These are phyloP conservation scores for Umbellularia californica DNA, from an alignment of 164 flowering plant species.

Conservation along the genomic window DNA sequence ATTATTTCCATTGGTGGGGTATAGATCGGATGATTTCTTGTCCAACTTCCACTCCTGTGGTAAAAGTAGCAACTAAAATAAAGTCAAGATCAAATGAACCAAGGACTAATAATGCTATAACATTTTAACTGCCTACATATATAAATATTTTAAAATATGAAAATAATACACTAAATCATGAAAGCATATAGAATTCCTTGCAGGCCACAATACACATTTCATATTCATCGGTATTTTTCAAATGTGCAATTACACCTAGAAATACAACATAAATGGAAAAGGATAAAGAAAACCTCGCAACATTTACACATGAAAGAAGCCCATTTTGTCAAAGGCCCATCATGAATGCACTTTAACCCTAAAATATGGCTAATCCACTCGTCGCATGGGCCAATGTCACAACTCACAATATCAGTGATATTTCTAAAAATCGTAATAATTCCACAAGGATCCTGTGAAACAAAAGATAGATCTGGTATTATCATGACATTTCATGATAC, in stretches of 20 bases:
- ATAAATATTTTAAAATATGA: background rate
- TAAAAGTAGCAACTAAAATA: background rate
- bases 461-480: too few species aligned
- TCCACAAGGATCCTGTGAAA: too few species aligned
- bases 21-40: slow-evolving; percentile 79
- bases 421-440: too few species aligned
- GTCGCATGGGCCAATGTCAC: too few species aligned
- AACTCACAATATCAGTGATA: too few species aligned
- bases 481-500: too few species aligned
- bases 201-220: background rate
- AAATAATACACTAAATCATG: background rate
- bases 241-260: background rate
- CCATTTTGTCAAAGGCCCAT: too few species aligned
- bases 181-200: background rate
- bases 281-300: background rate
- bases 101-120: background rate
- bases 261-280: background rate
- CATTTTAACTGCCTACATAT: background rate
- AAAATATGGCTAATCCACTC: too few species aligned
- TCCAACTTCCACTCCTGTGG: slow-evolving; percentile 78
- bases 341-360: too few species aligned
- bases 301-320: background rate
- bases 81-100: background rate
- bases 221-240: background rate
- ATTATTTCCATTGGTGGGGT: slow-evolving; percentile 27